Conservation (phyloP, 257 asterid species). For the Primulina tabacum region DNA sequence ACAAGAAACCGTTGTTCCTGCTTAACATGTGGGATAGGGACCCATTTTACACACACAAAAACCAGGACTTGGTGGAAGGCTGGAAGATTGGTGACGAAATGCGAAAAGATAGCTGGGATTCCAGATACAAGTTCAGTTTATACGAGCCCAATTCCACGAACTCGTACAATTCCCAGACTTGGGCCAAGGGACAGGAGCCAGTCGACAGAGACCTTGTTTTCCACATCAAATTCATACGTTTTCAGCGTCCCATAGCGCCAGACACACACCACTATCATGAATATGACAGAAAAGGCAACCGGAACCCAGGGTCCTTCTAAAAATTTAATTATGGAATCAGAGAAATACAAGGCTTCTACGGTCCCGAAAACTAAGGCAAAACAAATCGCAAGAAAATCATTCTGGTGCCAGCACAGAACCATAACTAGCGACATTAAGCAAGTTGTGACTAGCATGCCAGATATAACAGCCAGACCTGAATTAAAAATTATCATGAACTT, state of each 20-base stretch:
- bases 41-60: constrained; percentile 20
- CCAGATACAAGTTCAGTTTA: constrained; percentile 24
- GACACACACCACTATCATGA: constrained; percentile 17
- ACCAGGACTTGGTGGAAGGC: constrained; percentile 26
- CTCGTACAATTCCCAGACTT: constrained; percentile 19
- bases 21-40: constrained; percentile 24
- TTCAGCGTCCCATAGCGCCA: constrained; percentile 20
- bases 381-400: too few relatives aligned
- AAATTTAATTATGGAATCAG: constrained; percentile 13
- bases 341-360: constrained; percentile 17
- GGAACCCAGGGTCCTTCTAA: constrained; percentile 23
- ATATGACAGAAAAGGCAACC: constrained; percentile 10
- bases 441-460: too few relatives aligned
- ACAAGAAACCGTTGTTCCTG: constrained; percentile 26
- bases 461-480: too few relatives aligned
- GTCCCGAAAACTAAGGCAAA: background rate
- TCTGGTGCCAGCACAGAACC: too few relatives aligned
- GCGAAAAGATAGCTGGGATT: constrained; percentile 19
- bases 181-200: constrained; percentile 22
- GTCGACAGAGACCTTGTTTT: constrained; percentile 23
- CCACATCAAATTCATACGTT: constrained; percentile 14
- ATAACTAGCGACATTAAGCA: too few relatives aligned
- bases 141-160: constrained; percentile 20
- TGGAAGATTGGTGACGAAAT: constrained; percentile 18
- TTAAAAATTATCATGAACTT: too few relatives aligned